Base-by-base conservation (phyloP, 164 flowering plant species). In the Tetracentron sinense region DNA sequence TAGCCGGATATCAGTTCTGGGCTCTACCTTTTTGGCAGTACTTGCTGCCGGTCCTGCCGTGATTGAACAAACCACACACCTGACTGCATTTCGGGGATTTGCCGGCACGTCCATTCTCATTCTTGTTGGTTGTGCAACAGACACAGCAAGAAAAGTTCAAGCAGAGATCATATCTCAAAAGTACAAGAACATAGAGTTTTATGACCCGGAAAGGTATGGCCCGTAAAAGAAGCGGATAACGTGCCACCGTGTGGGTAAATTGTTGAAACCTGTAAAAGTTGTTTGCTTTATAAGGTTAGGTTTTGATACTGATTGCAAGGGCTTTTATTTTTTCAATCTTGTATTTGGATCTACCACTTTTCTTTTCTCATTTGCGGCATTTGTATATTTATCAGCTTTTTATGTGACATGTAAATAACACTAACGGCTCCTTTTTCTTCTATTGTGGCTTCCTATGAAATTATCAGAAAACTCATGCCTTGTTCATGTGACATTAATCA, bases 51-150 rank as follows among this genome's bases (percentile, higher is more conserved):
- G 97, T 56, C 99, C 99, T 21, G 85, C 99, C 3, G 82, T 89
- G 61, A 71, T 89, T 27, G 99, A 95, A 63, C 99, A 95, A 79
- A 72, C 71, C 3, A 86, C 96, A 20, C 99, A 91, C 70, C 74
- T 91, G 68, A 88, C 96, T 48, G 99, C 96, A 52, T 95, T 91
- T 58, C 84, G 99, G 35, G 99, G 99, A 66, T 95, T 95, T 51
- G 99, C 99, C 11, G 99, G 99, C 57, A 95, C 99, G 15, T 95
- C 99, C 5, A 90, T 95, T 64, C 94, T 95, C 61, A 95, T 95
- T 78, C 97, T 95, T 53, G 99, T 95, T 51, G 99, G 99, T 25
- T 95, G 99, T 75, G 99, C 99, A 16, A 91, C 99, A 11, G 99
- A 95, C 68, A 95, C 99, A 0, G 97, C 99, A 31, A 79, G 99